These are phyloP conservation scores for Penicillium cosmopolitanum DNA, from an alignment of 495 filamentous ascomycete species.

Conservation along the genomic window DNA sequence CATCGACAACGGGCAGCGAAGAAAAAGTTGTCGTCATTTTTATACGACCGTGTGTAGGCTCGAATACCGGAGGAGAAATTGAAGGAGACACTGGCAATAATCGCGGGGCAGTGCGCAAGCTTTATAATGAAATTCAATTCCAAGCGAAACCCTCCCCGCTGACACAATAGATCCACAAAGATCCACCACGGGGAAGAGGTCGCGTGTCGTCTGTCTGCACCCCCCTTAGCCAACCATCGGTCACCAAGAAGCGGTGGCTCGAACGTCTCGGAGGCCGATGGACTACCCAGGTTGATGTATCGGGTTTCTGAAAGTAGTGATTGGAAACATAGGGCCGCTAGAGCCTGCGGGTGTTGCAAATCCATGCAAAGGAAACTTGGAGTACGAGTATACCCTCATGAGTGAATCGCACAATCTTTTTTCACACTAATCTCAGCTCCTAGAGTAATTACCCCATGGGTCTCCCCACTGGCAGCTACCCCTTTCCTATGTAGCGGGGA, in stretches of 20 bases:
- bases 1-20: conserved; percentile 48
- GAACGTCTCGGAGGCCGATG: no score
- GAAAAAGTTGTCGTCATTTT: conserved; percentile 40
- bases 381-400: no score
- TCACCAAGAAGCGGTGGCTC: neutral
- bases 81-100: neutral
- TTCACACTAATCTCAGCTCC: neutral
- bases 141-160: conserved; percentile 2
- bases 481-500: neutral
- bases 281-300: no score
- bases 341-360: no score
- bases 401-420: no score
- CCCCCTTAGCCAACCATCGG: neutral
- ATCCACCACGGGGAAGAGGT: conserved; percentile 13
- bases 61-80: neutral
- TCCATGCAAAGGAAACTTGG: no score
- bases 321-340: no score
- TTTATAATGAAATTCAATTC: neutral
- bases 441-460: neutral
- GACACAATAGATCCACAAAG: conserved; percentile 5
- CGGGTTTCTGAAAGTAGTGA: no score
- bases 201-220: conserved; percentile 12
- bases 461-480: neutral
- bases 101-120: neutral
- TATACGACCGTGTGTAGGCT: neutral